Base-by-base conservation (phyloP, 2,329 filamentous ascomycete genomes). In the Tolypocladium ophioglossoides region DNA sequence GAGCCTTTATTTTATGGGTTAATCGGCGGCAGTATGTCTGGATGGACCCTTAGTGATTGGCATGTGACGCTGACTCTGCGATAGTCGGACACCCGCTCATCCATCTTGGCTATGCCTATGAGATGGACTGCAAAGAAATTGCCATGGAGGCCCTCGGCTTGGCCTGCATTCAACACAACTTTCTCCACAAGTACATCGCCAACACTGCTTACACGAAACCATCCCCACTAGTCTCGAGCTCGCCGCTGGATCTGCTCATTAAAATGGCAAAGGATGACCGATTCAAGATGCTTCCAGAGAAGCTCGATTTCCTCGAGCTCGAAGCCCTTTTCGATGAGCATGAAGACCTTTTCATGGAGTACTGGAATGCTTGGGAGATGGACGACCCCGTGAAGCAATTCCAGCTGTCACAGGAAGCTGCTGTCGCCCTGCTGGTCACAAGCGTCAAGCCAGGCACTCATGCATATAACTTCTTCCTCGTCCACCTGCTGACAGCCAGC, bases 91-190 rank as follows among this genome's bases (percentile, higher is more conserved):
- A 96, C 63, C 89, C 92, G 1, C 75, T 97, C n/a, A 94, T 97
- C 55, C 94, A 97, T 64, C 78, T 99, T 2, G 91, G 84, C n/a
- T 96, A 95, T 66, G 94, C 91, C 11, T 92, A 87, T 65, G 92
- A 99, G 73, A 78, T 97, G 62, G 82, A 88, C 57, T 94, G 82
- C 61, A 87, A 86, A 55, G 92, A 95, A 59, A 68, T 97, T 22
- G 91, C 85, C 50, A 94, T 96, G 71, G 94, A 99, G 74, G 88
- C 91, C 1, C 78, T 99, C 0, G 84, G 82, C 0, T 76, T 96
- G 57, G 76, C 84, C 0, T 75, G 79, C 10, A 72, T 75, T 1
- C 74, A 80, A 61, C 80, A 85, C 68, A 73, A 79, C 66, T 80
- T 75, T 64, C 67, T 85, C 34, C 81, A 84, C 68, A 82, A 79